These are phyloP conservation scores for Peniophora sp. DNA, from an alignment of 1,284 basidiomycete species.

Conservation along the genomic window DNA sequence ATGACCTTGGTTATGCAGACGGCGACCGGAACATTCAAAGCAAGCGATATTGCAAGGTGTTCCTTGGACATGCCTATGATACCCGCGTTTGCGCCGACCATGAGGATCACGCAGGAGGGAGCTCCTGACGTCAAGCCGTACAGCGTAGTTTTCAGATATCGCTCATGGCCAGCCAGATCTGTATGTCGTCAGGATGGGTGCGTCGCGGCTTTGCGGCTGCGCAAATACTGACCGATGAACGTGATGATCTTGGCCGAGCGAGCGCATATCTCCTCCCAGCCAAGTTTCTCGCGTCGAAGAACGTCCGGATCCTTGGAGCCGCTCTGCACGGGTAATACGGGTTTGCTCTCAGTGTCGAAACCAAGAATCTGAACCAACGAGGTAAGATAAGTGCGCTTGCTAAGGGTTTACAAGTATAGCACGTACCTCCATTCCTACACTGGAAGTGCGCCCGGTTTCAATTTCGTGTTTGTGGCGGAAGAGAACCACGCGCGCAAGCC, in stretches of 20 bases:
- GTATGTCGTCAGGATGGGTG: background rate
- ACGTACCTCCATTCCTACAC: conserved; percentile 89
- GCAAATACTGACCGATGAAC: conserved; percentile 66
- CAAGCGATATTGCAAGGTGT: conserved; percentile 91
- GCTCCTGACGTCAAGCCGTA: conserved; percentile 93
- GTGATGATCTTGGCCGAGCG: conserved; percentile 90
- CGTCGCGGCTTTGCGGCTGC: conserved; percentile 1
- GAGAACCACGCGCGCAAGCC: conserved; percentile 84
- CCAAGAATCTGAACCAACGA: conserved; percentile 67
- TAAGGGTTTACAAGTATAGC: background rate
- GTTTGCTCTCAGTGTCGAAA: conserved; percentile 65
- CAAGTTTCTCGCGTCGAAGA: conserved; percentile 76
- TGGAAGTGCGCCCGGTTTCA: conserved; percentile 91
- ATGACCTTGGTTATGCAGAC: conserved; percentile 90
- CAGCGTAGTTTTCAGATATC: conserved; percentile 88
- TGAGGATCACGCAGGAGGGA: conserved; percentile 92
- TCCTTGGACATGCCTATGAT: conserved; percentile 98
- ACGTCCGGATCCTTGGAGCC: conserved; percentile 51
- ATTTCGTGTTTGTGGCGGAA: conserved; percentile 98
- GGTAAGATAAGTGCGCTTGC: background rate
- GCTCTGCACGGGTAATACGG: conserved; percentile 65
- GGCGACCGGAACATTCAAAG: conserved; percentile 88
- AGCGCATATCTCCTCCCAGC: conserved; percentile 95
- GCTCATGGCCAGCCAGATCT: conserved; percentile 89
- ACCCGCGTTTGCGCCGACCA: conserved; percentile 94